Percentiles rank a stretch among this genome's conserved stretches.
Conservation (phyloP, 1,139 yeast genomes). For the Meyerozyma smithsonii region DNA sequence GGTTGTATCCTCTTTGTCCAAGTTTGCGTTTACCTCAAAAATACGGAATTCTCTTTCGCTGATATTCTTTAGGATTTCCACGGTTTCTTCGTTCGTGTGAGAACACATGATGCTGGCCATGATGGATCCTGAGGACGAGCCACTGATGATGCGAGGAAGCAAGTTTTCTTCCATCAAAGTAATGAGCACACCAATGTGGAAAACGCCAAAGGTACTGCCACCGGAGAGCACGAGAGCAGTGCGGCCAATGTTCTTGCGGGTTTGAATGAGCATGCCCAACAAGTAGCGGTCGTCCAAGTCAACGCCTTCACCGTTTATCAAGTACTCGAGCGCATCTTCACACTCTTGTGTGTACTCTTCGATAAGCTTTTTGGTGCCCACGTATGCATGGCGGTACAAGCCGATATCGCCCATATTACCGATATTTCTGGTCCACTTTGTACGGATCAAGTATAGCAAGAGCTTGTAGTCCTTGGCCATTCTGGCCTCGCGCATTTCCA, state of each 20-base stretch:
- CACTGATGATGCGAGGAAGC: slow-evolving; percentile 86
- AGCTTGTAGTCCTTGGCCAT: slow-evolving; percentile 50
- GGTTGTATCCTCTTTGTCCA: slow-evolving; percentile 30
- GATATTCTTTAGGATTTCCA: slow-evolving; percentile 48
- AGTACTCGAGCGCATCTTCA: slow-evolving; percentile 51
- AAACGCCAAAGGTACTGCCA: slow-evolving; percentile 90
- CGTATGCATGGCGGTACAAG: slow-evolving; percentile 70
- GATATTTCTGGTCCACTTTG: slow-evolving; percentile 78
- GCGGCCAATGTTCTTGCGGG: slow-evolving; percentile 86
- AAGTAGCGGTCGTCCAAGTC: slow-evolving; percentile 64
- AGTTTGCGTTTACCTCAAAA: slow-evolving; percentile 36
- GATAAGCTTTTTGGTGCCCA: slow-evolving; percentile 80
- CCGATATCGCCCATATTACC: slow-evolving; percentile 86
- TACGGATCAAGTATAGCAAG: slow-evolving; percentile 69
- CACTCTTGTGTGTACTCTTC: slow-evolving; percentile 85
- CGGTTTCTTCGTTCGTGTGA: slow-evolving; percentile 71
- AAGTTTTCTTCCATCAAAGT: slow-evolving; percentile 70
- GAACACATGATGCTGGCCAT: slow-evolving; percentile 86
- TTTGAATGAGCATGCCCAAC: slow-evolving; percentile 76
- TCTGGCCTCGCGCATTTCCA: slow-evolving; percentile 62
- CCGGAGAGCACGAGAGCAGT: slow-evolving; percentile 92
- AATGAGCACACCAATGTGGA: slow-evolving; percentile 88
- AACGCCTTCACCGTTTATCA: slow-evolving; percentile 38
- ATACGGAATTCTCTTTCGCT: slow-evolving; percentile 63
- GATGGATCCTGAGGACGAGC: slow-evolving; percentile 95